Base-by-base conservation (phyloP, 2,329 filamentous ascomycete species). In the Malbranchea zuffiana region DNA sequence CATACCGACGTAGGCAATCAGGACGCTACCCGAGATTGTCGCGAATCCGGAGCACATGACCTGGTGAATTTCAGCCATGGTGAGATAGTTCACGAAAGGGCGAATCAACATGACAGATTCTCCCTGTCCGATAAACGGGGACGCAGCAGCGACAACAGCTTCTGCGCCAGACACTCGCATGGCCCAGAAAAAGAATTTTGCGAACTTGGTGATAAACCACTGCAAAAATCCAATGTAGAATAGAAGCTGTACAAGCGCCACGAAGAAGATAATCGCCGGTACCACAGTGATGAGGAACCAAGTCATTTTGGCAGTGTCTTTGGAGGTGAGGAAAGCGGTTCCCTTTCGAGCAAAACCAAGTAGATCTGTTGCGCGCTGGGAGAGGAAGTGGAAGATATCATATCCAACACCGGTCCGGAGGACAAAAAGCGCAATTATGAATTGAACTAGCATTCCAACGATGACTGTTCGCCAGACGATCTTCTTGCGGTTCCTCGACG, bases 261-360 rank as follows among this genome's bases (percentile, higher is more conserved):
- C 82, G 74, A 95, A 94, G 75, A 94, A 95, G 65, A 94, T 84
- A 61, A 95, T 92, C 50, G 87, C 78, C 0, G 87, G 85, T n/a
- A 92, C 71, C 44, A 93, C 85, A 33, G 70, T 66, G 33, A 80
- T 69, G 45, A 94, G 68, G 72, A 93, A 94, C 72, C 72, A 85
- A 3, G 51, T 47, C 1, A 68, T 51, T 3, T 40, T 41, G 68
- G 65, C 5, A 30, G 59, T 58, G 2, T 59, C 56, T 0, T 49
- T 37, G 10, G 65, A 63, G 0, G 77, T 80, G 48, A 95, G 60
- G 66, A 94, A 95, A 0, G 59, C 55, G 0, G 82, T 74, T 56
- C 87, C 87, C 20, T 83, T 57, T 12, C 67, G 64, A 16, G 87
- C 82, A 50, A 85, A 94, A 17, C 79, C 74, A 4, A 95, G 71